Percentiles rank a stretch among this genome's conserved stretches.
phyloP scores from a whole-genome alignment of 208 protist genomes.

The Leishmania amazonensis region DNA sequence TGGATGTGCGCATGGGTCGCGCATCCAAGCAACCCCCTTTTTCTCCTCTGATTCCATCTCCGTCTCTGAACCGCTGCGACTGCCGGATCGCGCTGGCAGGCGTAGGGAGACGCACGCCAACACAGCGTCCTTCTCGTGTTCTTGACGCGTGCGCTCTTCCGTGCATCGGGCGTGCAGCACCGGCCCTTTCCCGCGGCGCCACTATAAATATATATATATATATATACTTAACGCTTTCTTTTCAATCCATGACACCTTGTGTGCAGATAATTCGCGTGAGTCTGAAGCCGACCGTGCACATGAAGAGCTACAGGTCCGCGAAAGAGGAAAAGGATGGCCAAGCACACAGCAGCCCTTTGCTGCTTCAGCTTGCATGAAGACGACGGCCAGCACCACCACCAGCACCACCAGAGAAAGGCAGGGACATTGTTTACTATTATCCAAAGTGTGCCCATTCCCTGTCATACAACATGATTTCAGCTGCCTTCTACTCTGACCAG shows the following conservation, averaged over 20 bases:
- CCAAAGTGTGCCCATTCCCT: background rate
- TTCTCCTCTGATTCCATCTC: background rate
- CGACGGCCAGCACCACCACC: background rate
- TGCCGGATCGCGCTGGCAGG: background rate
- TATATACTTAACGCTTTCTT: background rate
- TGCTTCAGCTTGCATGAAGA: background rate
- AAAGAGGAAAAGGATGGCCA: background rate
- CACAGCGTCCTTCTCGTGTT: background rate
- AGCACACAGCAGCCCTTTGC: slow-evolving; percentile 2
- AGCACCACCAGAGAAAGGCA: slow-evolving; percentile 1
- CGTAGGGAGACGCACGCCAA: background rate
- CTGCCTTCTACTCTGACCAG: background rate
- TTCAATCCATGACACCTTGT: background rate
- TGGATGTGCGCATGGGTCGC: background rate
- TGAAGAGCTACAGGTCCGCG: background rate
- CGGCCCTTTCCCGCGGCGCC: background rate
- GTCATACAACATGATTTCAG: background rate
- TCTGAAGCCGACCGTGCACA: background rate
- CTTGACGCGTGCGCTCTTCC: background rate
- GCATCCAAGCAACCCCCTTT: background rate
- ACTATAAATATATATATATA: background rate
- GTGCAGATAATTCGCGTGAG: background rate
- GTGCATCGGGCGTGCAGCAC: background rate
- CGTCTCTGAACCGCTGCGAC: background rate
- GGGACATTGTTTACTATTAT: background rate